Base-by-base conservation (phyloP, 495 filamentous ascomycete genomes). In the Tuber melanosporum region DNA sequence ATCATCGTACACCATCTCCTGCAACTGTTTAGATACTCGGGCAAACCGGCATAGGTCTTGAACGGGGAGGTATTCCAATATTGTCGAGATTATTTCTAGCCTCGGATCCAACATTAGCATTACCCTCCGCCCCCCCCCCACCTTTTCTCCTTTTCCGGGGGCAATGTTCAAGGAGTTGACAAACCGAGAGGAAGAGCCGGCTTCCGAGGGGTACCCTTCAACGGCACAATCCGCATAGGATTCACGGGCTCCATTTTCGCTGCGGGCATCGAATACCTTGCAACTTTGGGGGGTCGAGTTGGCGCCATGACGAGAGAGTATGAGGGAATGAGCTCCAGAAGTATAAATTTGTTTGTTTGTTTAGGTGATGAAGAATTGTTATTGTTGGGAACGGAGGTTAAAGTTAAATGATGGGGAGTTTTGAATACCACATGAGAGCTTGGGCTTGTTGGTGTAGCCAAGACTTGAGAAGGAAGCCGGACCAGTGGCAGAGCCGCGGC, bases 1-100 rank as follows among this genome's bases (percentile, higher is more conserved):
- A 84, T 99, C 95, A 87, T 99, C 96, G 86, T 98, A 98, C 17
- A 96, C 96, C 94, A 99, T 99, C 84, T 99, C 95, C 79, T 91
- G 92, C 88, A 97, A 90, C 70, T 94, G 92, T 84, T 90, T 91
- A 74, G 94, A 98, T 44, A 92, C 91, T 44, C 91, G 91, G n/a
- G 95, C 95, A 83, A 92, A 94, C 73, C 90, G 89, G 77, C 98
- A 87, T 66, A 95, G 90, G 81, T 97, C 95, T 74, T 91, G 86
- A 52, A 96, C 88, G 45, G 93, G 91, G 76, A 98, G 89, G 85
- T 94, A 93, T 83, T 97, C 93, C 83, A 98, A 89, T 79, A 98
- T 94, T 22, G 89, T 89, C 32, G 92, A 90, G 77, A 98, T 88
- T 79, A 99, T 94, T 86, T 99, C 95, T 94, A 80, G 57, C 26